Percentiles rank a stretch among this genome's conserved stretches.
These are phyloP conservation scores for Trichomonas vaginalis DNA, from an alignment of 208 protist genomes.

Conservation along the genomic window DNA sequence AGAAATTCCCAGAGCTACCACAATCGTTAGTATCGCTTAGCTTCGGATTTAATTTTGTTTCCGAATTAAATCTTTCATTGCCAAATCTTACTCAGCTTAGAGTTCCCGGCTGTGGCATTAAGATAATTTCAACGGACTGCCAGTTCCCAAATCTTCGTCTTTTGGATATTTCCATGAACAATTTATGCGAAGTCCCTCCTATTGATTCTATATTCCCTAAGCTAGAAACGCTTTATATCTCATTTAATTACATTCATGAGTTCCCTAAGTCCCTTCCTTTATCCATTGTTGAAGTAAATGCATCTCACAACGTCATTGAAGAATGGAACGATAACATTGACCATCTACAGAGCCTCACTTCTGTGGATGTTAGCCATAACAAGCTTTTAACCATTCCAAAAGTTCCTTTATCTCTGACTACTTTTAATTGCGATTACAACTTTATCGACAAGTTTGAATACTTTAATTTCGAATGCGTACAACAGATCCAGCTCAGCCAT, in stretches of 20 bases:
- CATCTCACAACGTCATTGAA: background rate
- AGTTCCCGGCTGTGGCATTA: background rate
- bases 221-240: background rate
- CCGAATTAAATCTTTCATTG: background rate
- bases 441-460: background rate
- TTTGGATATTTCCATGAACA: background rate
- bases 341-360: background rate
- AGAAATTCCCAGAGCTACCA: background rate
- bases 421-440: background rate
- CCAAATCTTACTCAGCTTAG: background rate
- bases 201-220: background rate
- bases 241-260: background rate
- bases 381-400: background rate
- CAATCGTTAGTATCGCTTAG: background rate
- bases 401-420: background rate
- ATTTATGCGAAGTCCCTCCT: background rate
- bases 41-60: background rate
- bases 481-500: background rate
- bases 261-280: background rate
- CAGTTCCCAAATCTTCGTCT: background rate
- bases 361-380: background rate
- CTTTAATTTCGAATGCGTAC: background rate
- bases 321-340: background rate
- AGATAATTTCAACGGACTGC: background rate
- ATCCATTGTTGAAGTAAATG: background rate